Conservation (phyloP, 768 basidiomycete genomes). For the Psilocybe sp. region DNA sequence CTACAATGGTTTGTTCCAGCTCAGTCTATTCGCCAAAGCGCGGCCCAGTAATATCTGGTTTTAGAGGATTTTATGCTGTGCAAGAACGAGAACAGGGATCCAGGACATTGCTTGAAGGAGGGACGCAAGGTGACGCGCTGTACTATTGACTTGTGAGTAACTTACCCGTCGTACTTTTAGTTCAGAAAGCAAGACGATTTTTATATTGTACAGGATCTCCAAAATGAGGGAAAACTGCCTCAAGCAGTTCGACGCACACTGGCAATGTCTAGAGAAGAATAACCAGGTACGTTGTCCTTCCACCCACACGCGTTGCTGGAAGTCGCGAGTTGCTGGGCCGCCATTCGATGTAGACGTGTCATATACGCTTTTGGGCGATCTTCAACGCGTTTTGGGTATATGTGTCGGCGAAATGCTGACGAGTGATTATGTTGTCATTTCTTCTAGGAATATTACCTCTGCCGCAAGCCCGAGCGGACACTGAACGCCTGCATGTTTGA, state of each 20-base stretch:
- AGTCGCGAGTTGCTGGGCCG: background rate
- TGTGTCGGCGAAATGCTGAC: no score
- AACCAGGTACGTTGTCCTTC: slow-evolving; percentile 71
- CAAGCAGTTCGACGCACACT: slow-evolving; percentile 85
- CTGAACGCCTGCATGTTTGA: slow-evolving; percentile 96
- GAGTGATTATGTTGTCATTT: background rate
- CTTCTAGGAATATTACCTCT: slow-evolving; percentile 78
- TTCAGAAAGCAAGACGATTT: background rate
- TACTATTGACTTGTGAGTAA: slow-evolving; percentile 84
- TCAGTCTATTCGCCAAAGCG: no score
- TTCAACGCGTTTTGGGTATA: no score
- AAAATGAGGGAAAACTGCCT: slow-evolving; percentile 94
- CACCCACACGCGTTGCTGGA: background rate
- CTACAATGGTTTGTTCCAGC: slow-evolving; percentile 70
- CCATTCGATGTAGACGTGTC: no score
- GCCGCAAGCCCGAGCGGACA: slow-evolving; percentile 83
- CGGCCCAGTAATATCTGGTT: background rate
- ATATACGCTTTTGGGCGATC: no score
- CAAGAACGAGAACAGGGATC: slow-evolving; percentile 88
- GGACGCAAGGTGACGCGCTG: slow-evolving; percentile 95
- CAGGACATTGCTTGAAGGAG: slow-evolving; percentile 92
- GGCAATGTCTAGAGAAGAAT: slow-evolving; percentile 90
- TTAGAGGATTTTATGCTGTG: slow-evolving; percentile 77
- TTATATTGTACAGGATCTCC: slow-evolving; percentile 55
- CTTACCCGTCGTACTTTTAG: background rate